Evolutionary conservation across 176 grass and related monocot species (phyloP).

Genomic region (Raddia distichophylla): DNA sequence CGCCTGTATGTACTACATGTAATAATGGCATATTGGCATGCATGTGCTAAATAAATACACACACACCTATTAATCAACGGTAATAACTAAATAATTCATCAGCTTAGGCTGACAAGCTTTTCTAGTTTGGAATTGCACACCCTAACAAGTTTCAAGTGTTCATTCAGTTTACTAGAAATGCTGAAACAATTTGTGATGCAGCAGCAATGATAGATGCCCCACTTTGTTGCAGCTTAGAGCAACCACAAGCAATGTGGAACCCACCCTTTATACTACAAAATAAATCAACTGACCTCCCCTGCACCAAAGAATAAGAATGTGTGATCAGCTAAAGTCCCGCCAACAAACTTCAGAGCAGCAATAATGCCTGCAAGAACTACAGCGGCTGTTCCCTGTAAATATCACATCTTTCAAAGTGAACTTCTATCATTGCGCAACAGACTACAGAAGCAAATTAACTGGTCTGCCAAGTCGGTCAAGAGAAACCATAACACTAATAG

Average conservation of each 20-base stretch:
- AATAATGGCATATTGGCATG: no score
- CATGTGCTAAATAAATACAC: no score
- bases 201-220: neutral
- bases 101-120: neutral
- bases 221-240: neutral
- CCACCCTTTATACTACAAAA: neutral
- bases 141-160: neutral
- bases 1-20: no score
- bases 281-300: conserved; percentile 64
- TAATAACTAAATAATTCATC: no score
- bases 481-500: conserved; percentile 5
- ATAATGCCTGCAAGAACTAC: conserved; percentile 87
- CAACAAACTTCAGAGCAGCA: conserved; percentile 67
- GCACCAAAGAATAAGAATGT: conserved; percentile 95
- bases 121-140: neutral
- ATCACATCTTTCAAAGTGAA: conserved; percentile 23
- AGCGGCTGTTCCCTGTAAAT: conserved; percentile 76
- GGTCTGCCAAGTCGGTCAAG: neutral
- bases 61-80: no score
- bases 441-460: conserved; percentile 22
- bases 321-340: conserved; percentile 71
- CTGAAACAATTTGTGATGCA: neutral
- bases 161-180: neutral
- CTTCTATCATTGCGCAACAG: neutral
- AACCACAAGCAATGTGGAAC: neutral